Conservation (phyloP, 1,284 basidiomycete species). For the Neonothopanus nambi region DNA sequence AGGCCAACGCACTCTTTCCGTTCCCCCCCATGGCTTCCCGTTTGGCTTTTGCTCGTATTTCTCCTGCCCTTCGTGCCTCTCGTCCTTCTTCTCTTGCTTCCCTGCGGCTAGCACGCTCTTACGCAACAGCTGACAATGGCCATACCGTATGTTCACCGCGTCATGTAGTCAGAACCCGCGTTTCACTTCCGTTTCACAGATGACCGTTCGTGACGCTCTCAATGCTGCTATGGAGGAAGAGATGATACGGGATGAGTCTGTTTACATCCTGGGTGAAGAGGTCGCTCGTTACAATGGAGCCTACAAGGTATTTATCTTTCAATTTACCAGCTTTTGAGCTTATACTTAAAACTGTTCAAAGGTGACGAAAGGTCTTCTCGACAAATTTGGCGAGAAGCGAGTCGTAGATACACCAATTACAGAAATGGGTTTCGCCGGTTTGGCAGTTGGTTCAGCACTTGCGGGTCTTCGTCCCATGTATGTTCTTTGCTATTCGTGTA, state of each 20-base stretch:
- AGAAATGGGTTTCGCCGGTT: constrained; percentile 98
- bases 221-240: constrained; percentile 99
- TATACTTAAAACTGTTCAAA: constrained; percentile 30
- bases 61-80: constrained; percentile 51
- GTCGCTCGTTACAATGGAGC: constrained; percentile 99
- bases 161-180: constrained; percentile 10
- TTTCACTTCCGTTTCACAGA: constrained; percentile 46
- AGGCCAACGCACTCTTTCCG: constrained; percentile 18
- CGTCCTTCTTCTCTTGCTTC: constrained; percentile 42
- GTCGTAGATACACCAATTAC: constrained; percentile 98
- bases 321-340: neutral
- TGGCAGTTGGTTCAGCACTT: constrained; percentile 94
- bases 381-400: constrained; percentile 99
- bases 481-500: constrained; percentile 21
- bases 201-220: constrained; percentile 98
- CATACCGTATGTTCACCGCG: constrained; percentile 47
- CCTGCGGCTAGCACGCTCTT: constrained; percentile 51
- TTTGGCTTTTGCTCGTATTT: constrained; percentile 55
- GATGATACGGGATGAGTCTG: constrained; percentile 94
- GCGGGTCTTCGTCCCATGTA: constrained; percentile 93
- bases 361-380: constrained; percentile 96
- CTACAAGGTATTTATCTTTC: constrained; percentile 76
- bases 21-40: constrained; percentile 60
- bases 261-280: constrained; percentile 97
- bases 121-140: constrained; percentile 62